Conservation (phyloP, 805 yeast species). For the Yarrowia sp. region DNA sequence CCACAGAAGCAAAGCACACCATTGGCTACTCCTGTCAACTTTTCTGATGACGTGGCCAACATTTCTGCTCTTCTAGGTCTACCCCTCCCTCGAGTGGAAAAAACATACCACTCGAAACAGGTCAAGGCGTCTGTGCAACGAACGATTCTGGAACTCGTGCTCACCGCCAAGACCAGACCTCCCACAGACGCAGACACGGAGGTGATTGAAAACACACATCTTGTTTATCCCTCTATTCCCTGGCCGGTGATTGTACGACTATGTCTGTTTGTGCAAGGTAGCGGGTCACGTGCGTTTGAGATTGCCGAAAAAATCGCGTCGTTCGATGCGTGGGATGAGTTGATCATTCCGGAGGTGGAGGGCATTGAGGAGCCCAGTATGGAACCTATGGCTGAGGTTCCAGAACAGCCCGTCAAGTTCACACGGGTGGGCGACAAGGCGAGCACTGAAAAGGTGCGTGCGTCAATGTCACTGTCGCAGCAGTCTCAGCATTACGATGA, state of each 20-base stretch:
- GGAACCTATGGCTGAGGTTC: background rate
- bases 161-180: background rate
- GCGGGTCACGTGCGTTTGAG: background rate
- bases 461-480: conserved; percentile 1
- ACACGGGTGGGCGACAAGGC: background rate
- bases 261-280: background rate
- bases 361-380: background rate
- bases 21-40: background rate
- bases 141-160: background rate
- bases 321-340: background rate
- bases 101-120: background rate
- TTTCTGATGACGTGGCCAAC: background rate
- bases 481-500: conserved; percentile 2
- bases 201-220: background rate
- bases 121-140: background rate
- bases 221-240: background rate
- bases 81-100: background rate
- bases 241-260: background rate
- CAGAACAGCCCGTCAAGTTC: background rate
- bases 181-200: background rate
- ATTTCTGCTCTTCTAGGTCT: background rate
- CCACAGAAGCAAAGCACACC: background rate
- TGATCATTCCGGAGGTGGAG: background rate
- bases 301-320: background rate
- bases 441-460: background rate